A percentile compares a stretch with the other conserved stretches of the same genome.
phyloP scores from a whole-genome alignment of 352 stramenopile genomes.

The Elongisporangium anandrum region DNA sequence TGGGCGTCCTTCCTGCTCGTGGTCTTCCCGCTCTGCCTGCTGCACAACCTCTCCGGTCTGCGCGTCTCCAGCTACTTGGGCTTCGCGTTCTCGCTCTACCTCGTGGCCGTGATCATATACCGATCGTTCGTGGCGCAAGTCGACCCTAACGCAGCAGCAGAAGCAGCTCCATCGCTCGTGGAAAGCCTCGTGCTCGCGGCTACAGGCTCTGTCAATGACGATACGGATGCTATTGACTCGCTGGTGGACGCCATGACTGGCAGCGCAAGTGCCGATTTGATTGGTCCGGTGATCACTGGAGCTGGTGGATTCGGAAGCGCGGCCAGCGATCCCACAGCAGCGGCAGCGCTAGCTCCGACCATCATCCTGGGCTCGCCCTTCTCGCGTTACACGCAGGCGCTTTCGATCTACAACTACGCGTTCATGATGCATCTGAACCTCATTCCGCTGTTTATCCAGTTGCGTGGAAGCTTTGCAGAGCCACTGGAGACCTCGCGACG shows the following conservation, averaged over 20 bases:
- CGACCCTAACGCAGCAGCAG: background rate
- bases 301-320: background rate
- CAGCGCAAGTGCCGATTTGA: background rate
- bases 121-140: constrained; percentile 32
- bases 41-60: constrained; percentile 66
- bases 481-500: constrained; percentile 31
- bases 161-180: background rate
- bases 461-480: constrained; percentile 55
- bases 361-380: constrained; percentile 24
- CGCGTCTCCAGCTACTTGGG: constrained; percentile 68
- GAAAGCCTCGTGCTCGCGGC: constrained; percentile 4
- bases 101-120: constrained; percentile 54
- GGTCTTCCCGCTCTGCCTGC: constrained; percentile 63
- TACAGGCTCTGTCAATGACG: background rate
- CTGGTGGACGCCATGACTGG: constrained; percentile 7
- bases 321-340: constrained; percentile 1
- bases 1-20: constrained; percentile 43
- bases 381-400: constrained; percentile 40
- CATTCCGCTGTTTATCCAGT: constrained; percentile 65
- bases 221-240: constrained; percentile 3
- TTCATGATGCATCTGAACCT: constrained; percentile 87
- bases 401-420: constrained; percentile 82
- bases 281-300: background rate
- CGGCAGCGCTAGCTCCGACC: constrained; percentile 21
- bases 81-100: constrained; percentile 61